A percentile compares a stretch with the other conserved stretches of the same genome.
Evolutionary conservation across 2,329 filamentous ascomycete species (phyloP).

Genomic region (Penicillium sp.): DNA sequence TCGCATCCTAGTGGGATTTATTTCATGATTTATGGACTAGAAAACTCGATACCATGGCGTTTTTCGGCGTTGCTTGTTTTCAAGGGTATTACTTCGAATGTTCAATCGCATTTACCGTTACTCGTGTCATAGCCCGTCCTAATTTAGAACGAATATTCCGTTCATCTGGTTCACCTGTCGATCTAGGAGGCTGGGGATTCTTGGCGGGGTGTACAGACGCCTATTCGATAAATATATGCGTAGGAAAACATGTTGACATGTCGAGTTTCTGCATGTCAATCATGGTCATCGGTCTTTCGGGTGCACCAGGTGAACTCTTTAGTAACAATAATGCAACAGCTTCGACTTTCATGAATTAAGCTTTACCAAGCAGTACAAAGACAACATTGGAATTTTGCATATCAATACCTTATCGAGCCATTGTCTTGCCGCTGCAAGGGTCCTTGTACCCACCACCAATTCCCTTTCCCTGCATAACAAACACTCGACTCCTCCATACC

Average conservation of each 20-base stretch:
- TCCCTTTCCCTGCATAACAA: background rate
- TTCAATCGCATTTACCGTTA: background rate
- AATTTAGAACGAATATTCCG: constrained; percentile 8
- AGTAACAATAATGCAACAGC: too few species aligned
- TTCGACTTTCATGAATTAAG: too few species aligned
- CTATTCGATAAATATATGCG: background rate
- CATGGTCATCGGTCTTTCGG: too few species aligned
- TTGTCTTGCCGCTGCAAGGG: background rate
- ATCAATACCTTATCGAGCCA: background rate
- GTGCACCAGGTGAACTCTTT: too few species aligned
- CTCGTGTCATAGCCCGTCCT: background rate
- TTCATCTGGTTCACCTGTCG: constrained; percentile 1
- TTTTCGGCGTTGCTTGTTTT: background rate
- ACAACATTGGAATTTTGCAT: background rate
- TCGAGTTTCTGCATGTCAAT: background rate
- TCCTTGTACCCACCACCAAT: background rate
- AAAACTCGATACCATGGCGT: constrained; percentile 4
- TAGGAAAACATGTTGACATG: background rate
- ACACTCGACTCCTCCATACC: background rate
- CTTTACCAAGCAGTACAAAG: background rate
- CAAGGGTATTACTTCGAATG: background rate
- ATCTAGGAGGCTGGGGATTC: constrained; percentile 2
- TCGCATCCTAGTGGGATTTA: background rate
- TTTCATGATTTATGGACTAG: background rate
- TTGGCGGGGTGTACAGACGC: background rate